Evolutionary conservation across 2,329 filamentous ascomycete species (phyloP), one percentile per base, ranked within the genome.

Genomic region (Cladosporium sphaerospermum): DNA sequence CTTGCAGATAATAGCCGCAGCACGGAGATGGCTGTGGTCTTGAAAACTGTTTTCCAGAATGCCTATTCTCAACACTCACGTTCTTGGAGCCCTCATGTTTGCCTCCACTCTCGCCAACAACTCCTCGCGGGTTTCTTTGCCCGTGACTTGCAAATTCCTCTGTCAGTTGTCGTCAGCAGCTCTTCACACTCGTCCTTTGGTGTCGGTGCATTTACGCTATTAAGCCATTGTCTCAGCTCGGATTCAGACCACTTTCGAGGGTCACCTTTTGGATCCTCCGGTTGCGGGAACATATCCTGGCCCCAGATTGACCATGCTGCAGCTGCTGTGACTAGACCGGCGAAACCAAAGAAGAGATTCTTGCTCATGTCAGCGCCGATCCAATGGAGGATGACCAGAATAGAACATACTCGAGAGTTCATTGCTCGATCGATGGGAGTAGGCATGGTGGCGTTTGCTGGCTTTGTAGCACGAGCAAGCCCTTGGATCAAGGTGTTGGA

Each of bases 221-320:
- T 82, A 47, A 97, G 75, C 90, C 91, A 97, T 64, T 84, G 77
- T 56, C 82, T 78, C 70, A 95, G 76, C 64, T 97, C 89, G 45
- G 89, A 85, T 53, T 78, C 76, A 0, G 88, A 89, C 92, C 92
- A 97, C 9, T 70, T 74, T 40, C 80, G 76, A 2, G 84, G 83
- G 57, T 85, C 83, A 56, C 90, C 90, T 28, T 75, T 88, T n/a
- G 91, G 89, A 66, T 96, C 90, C 45, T 76, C 56, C 59, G 83
- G 75, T 3, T 80, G 70, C 1, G 91, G 91, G 64, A 96, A 95
- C 64, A 96, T 80, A 58, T 92, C 89, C 50, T 82, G 79, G 53
- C 89, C 89, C 84, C 87, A 95, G 62, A 96, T 92, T 14, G 82
- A 80, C 85, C 87, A 96, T 40, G 82, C 83, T 13, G 89, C 86